These are phyloP conservation scores for Ceratobasidium sp. DNA, from an alignment of 1,284 basidiomycete genomes.

Conservation along the genomic window DNA sequence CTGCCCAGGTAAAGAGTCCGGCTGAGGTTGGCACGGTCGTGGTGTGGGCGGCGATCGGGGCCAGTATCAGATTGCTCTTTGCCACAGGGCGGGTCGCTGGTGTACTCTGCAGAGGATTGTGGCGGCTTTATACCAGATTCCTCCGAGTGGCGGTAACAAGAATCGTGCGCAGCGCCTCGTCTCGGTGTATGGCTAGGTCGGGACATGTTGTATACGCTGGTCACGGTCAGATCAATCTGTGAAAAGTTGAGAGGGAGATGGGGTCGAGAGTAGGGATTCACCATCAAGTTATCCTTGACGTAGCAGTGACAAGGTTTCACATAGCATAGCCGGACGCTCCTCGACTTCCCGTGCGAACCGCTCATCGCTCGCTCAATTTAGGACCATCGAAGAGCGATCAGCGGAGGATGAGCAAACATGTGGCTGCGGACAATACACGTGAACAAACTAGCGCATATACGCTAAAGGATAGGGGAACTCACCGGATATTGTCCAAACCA, in stretches of 20 bases:
- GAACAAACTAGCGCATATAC: conserved; percentile 10
- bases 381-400: conserved; percentile 3
- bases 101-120: too few species aligned
- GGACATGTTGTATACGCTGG: not conserved
- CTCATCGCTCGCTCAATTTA: not conserved
- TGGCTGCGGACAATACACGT: not conserved
- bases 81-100: not conserved
- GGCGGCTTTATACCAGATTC: not conserved
- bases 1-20: conserved; percentile 14
- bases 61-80: not conserved
- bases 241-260: not conserved
- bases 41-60: not conserved
- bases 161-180: not conserved
- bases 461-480: not conserved
- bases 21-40: not conserved
- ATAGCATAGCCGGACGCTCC: not conserved
- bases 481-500: not conserved
- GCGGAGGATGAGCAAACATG: not conserved
- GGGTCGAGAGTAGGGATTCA: not conserved
- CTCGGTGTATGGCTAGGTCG: not conserved
- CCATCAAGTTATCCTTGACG: not conserved
- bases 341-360: not conserved
- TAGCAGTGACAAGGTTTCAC: not conserved
- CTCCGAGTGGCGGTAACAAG: not conserved
- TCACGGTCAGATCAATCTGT: not conserved